These are phyloP conservation scores for Mrakia hoshinonis DNA, from an alignment of 768 basidiomycete species.

Conservation along the genomic window DNA sequence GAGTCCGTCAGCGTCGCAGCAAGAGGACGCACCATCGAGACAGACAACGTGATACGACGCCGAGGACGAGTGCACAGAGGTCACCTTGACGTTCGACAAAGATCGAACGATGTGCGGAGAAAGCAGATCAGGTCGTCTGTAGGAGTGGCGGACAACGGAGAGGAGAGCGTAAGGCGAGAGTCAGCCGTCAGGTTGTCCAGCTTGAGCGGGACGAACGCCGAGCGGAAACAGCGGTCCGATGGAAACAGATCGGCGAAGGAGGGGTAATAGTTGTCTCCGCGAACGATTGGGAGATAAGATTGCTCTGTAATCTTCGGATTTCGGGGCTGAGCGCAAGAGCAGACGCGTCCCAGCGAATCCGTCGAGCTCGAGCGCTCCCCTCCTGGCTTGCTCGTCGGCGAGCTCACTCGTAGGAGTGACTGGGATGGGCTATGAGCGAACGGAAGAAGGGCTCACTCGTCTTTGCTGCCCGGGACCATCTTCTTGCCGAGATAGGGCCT, in stretches of 20 bases:
- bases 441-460: neutral
- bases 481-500: slow-evolving; percentile 21
- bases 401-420: neutral
- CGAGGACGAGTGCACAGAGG: slow-evolving; percentile 56
- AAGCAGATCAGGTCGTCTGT: slow-evolving; percentile 59
- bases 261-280: no score
- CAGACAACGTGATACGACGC: slow-evolving; percentile 38
- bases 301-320: no score
- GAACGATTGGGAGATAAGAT: no score
- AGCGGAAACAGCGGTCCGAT: no score
- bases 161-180: neutral
- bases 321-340: no score
- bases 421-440: no score
- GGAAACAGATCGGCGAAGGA: no score
- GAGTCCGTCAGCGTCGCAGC: slow-evolving; percentile 18
- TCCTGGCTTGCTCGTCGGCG: no score
- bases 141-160: neutral
- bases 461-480: neutral
- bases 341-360: no score
- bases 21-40: slow-evolving; percentile 36
- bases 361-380: no score
- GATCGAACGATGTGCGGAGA: slow-evolving; percentile 85
- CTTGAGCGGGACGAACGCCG: neutral
- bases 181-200: neutral
- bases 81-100: slow-evolving; percentile 64